phyloP scores from a whole-genome alignment of 2,329 filamentous ascomycete species.

The Phaeosphaeriaceae sp. region DNA sequence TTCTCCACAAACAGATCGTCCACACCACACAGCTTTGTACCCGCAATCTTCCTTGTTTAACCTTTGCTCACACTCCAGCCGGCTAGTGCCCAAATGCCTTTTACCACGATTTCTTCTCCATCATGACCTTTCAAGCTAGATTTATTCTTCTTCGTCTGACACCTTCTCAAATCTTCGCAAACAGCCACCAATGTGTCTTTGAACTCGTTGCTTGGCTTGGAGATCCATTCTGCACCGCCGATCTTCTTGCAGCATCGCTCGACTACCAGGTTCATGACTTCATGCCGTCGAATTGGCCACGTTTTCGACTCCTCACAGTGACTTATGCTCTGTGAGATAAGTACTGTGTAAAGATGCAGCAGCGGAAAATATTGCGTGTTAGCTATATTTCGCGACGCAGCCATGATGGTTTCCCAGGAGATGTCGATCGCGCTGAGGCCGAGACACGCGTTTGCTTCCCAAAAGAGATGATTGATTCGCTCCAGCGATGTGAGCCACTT shows the following conservation, averaged over 20 bases:
- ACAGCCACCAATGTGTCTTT: conserved; percentile 32
- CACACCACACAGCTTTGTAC: neutral
- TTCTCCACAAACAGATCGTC: neutral
- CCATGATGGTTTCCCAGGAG: conserved; percentile 32
- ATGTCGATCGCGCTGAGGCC: conserved; percentile 19
- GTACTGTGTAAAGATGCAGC: conserved; percentile 41
- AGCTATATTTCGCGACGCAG: conserved; percentile 20
- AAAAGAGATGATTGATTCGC: conserved; percentile 32
- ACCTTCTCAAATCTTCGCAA: conserved; percentile 35
- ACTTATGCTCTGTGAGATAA: conserved; percentile 38
- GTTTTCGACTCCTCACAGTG: conserved; percentile 17
- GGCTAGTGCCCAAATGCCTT: conserved; percentile 58
- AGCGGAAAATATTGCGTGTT: conserved; percentile 30
- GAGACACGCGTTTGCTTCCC: conserved; percentile 40
- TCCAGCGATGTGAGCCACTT: conserved; percentile 32
- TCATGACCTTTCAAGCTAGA: conserved; percentile 36
- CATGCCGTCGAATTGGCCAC: conserved; percentile 24
- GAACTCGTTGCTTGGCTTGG: conserved; percentile 29
- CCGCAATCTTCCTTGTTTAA: neutral
- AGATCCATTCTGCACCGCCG: conserved; percentile 23
- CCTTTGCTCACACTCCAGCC: conserved; percentile 17
- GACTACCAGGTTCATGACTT: conserved; percentile 35
- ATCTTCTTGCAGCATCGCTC: conserved; percentile 37
- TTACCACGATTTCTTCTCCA: conserved; percentile 41
- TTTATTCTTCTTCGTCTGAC: conserved; percentile 31